These are phyloP conservation scores for Apophysomyces sp. DNA, from an alignment of 371 early-diverging fungal species.

Conservation along the genomic window DNA sequence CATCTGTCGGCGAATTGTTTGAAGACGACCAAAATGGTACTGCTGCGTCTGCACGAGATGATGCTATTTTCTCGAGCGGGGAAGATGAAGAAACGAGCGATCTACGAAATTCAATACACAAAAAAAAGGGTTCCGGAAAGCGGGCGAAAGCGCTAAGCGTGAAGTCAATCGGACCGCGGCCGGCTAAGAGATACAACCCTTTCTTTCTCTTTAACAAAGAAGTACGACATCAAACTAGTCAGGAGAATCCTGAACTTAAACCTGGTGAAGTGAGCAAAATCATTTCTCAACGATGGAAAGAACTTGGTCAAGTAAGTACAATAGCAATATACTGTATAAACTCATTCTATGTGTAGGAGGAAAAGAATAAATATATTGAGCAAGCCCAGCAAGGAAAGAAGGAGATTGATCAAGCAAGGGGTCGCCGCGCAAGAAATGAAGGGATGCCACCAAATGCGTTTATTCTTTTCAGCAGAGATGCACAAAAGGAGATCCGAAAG, in stretches of 20 bases:
- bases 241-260: constrained; percentile 1
- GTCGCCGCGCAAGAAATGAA: not conserved
- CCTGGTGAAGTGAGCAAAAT: constrained; percentile 9
- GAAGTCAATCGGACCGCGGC: not conserved
- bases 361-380: constrained; percentile 1
- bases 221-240: constrained; percentile 4
- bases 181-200: constrained; percentile 20
- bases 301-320: constrained; percentile 6
- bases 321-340: not conserved
- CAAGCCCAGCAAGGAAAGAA: not conserved
- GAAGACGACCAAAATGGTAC: not conserved
- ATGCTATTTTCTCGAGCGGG: not conserved
- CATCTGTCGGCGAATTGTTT: not conserved
- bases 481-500: not conserved
- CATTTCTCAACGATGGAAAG: constrained; percentile 14
- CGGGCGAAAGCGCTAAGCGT: not conserved
- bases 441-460: constrained; percentile 7
- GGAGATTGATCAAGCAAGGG: not conserved
- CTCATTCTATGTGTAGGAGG: not conserved
- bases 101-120: not conserved
- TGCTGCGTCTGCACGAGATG: not conserved
- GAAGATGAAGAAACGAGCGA: not conserved
- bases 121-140: not conserved
- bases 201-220: constrained; percentile 21
- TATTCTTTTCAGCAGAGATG: constrained; percentile 7